These are phyloP conservation scores for Colletotrichum spaethianum DNA, from an alignment of 2,329 filamentous ascomycete genomes.

Conservation along the genomic window DNA sequence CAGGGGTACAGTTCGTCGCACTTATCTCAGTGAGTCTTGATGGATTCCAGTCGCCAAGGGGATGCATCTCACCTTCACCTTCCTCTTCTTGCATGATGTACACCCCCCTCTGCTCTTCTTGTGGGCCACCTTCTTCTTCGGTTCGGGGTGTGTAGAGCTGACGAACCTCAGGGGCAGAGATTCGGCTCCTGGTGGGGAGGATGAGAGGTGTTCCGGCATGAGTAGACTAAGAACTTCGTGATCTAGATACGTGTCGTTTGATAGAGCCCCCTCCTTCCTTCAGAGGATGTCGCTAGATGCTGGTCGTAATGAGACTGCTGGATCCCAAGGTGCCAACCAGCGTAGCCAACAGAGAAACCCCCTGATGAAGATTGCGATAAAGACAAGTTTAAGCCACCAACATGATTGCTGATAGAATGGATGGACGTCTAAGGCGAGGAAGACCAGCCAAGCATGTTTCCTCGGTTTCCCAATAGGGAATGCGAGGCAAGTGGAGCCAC, in stretches of 20 bases:
- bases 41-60: background rate
- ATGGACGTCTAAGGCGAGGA: background rate
- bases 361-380: background rate
- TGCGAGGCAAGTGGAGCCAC: background rate
- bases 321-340: background rate
- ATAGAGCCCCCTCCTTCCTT: background rate
- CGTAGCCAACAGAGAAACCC: no score
- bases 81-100: slow-evolving; percentile 47
- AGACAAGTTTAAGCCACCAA: background rate
- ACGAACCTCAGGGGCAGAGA: slow-evolving; percentile 15
- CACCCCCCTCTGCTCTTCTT: slow-evolving; percentile 49
- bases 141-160: background rate
- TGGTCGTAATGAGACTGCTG: background rate
- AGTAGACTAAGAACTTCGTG: background rate
- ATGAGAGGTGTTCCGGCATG: slow-evolving; percentile 1
- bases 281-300: background rate
- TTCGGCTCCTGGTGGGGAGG: background rate
- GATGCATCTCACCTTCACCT: slow-evolving; percentile 47
- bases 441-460: background rate
- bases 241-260: background rate
- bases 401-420: background rate
- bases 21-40: slow-evolving; percentile 34
- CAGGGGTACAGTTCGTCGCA: slow-evolving; percentile 49
- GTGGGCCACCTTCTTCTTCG: slow-evolving; percentile 43
- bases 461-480: slow-evolving; percentile 11